Conservation (phyloP, 257 asterid genomes). For the Nicotiana tabacum region DNA sequence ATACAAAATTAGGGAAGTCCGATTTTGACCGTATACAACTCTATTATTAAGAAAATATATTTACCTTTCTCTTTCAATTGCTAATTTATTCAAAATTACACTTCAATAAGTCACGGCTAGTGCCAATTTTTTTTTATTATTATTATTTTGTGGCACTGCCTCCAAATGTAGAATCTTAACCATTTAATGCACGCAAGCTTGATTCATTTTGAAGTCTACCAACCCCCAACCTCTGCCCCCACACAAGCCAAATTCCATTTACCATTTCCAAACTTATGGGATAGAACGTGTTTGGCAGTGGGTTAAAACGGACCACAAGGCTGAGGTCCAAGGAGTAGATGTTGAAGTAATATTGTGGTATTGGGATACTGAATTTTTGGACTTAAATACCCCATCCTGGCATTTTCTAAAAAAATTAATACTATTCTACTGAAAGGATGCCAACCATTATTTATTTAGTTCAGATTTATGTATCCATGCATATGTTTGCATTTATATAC, state of each 20-base stretch:
- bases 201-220: background rate
- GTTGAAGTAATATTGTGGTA: background rate
- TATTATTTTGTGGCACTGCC: too few species aligned
- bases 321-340: background rate
- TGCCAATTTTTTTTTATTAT: background rate
- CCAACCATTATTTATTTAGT: background rate
- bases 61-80: background rate
- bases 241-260: background rate
- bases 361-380: background rate
- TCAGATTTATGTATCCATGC: background rate
- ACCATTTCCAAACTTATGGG: conserved; percentile 10
- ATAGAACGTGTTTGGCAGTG: background rate
- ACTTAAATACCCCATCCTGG: background rate
- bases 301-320: background rate
- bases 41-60: background rate
- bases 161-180: too few species aligned
- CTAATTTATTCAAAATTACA: background rate
- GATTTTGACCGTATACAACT: too few species aligned
- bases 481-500: background rate
- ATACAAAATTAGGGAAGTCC: too few species aligned
- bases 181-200: background rate
- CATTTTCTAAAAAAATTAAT: background rate
- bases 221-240: background rate
- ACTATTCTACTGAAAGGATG: background rate
- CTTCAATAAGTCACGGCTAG: background rate